Base-by-base conservation (phyloP, 805 yeast genomes). In the Starmerella vitae region DNA sequence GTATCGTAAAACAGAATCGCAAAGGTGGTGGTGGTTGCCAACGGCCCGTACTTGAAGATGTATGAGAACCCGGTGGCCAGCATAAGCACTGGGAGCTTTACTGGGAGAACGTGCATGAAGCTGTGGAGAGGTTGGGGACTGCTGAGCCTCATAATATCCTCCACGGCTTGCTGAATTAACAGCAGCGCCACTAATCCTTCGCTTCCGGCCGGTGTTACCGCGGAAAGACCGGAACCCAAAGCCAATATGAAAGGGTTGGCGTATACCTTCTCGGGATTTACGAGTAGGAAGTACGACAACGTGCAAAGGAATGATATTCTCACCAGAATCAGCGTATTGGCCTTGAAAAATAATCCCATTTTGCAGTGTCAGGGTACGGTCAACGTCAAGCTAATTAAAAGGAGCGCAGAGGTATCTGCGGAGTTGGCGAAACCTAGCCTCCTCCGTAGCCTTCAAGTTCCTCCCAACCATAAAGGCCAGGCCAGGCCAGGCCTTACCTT, bases 21-120 rank as follows among this genome's bases (percentile, higher is more conserved):
- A 37, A 59, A 58, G 7, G 53, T 53, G 21, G 60, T 40, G 18
- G 56, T 50, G 30, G 52, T 53, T 26, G 55, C 49, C 17, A 60
- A 34, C 9, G 55, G 43, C 7, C 33, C 42, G 30, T 37, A 26
- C 35, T 38, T 37, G 32, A 40, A 10, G 17, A 53, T 29, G 42
- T 55, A 57, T 25, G 52, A 31, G 27, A 42, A 43, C 8, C 40
- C 49, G 12, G 53, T 33, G 22, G 53, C 37, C 18, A 36, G 37
- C 38, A 59, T 54, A 36, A 43, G 49, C 3, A 49, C 42, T n/a
- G 44, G 17, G 15, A 60, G 44, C 8, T 63, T 51, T 19, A 48
- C 14, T 8, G 60, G 60, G 10, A 58, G 52, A 13, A 51, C 43
- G 32, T 44, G 41, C 38, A 51, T 51, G 20, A 56, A 46, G 33